phyloP scores from a whole-genome alignment of 2,329 filamentous ascomycete species.

The Xylariaceae sp. region DNA sequence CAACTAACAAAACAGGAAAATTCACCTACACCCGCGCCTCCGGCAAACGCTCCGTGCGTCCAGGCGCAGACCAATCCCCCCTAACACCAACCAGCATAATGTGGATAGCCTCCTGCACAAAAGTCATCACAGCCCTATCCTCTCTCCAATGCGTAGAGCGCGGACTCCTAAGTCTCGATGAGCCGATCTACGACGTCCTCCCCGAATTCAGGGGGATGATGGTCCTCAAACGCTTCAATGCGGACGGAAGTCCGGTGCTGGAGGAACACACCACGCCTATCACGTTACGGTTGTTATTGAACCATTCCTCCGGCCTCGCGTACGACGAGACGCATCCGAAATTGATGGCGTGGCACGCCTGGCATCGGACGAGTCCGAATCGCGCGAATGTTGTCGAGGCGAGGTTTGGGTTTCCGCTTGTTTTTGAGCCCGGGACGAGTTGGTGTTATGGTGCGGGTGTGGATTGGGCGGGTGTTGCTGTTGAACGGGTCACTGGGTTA shows the following conservation, averaged over 20 bases:
- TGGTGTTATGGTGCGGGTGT: constrained; percentile 41
- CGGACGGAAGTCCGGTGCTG: constrained; percentile 17
- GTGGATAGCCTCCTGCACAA: constrained; percentile 28
- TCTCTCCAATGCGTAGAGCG: constrained; percentile 41
- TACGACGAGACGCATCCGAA: constrained; percentile 33
- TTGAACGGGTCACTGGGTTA: constrained; percentile 19
- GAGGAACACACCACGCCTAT: constrained; percentile 13
- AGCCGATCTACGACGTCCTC: constrained; percentile 36
- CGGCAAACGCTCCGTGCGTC: constrained; percentile 21
- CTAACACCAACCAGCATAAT: constrained; percentile 24
- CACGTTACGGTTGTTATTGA: constrained; percentile 19
- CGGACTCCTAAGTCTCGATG: constrained; percentile 38
- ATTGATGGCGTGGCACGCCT: constrained; percentile 21
- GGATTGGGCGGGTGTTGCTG: constrained; percentile 37
- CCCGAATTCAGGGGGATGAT: constrained; percentile 35
- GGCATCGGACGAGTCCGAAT: constrained; percentile 28
- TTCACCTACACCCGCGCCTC: constrained; percentile 21
- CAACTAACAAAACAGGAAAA: constrained; percentile 2
- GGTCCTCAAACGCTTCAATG: constrained; percentile 15
- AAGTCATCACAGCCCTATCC: constrained; percentile 39
- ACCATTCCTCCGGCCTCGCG: constrained; percentile 21
- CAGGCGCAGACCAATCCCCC: constrained; percentile 19
- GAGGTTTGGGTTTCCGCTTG: constrained; percentile 35
- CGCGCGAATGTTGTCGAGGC: constrained; percentile 22
- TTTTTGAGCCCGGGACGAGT: constrained; percentile 40